Evolutionary conservation across 495 filamentous ascomycete species (phyloP), one percentile per base, ranked within the genome.

Genomic region (Elasticomyces elasticus): DNA sequence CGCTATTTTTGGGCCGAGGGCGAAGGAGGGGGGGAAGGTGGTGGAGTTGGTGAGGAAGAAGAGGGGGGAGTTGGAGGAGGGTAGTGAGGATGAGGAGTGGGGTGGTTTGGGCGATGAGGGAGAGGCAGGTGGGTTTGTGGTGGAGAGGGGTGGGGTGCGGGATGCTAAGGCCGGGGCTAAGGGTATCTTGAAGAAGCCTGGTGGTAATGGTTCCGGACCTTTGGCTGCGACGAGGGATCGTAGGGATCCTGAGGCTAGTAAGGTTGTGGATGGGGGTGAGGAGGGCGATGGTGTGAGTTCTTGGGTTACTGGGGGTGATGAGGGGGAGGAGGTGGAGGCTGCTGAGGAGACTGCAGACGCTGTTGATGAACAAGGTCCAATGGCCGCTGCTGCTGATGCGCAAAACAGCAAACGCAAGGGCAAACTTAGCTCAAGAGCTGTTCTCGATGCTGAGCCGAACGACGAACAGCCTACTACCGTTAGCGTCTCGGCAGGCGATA

Each of bases 1-100:
- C 9, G 60, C 62, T 27, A 68, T 64, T 37, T 72, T 70, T 53
- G 69, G 65, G 23, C 68, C 69, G 6, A 49, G 51, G 28, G 37
- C 35, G 0, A 50, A 53, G 19, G 52, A 51, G 22, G 20, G 19
- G 11, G 19, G 2, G 28, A 17, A 49, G 40, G 41, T 30, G 28
- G 51, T 26, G n/a, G n/a, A n/a, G 28, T 26, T 30, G 77, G 80
- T 17, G 67, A 72, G 19, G 57, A 22, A 12, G 72, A 76, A 51
- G 76, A 68, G 46, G 68, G 75, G 72, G 59, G 81, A 84, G 56
- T 80, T 85, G 54, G 81, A 86, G 62, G 81, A 84, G 55, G 67
- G 67, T 19, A 57, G 63, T 6, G 72, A 52, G 27, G 82, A 78
- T 17, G 83, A 83, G 47, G 74, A 76, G 20, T 76, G 80, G 44